Conservation (phyloP, 2,329 filamentous ascomycete genomes). For the Zasmidium citrigriseum region DNA sequence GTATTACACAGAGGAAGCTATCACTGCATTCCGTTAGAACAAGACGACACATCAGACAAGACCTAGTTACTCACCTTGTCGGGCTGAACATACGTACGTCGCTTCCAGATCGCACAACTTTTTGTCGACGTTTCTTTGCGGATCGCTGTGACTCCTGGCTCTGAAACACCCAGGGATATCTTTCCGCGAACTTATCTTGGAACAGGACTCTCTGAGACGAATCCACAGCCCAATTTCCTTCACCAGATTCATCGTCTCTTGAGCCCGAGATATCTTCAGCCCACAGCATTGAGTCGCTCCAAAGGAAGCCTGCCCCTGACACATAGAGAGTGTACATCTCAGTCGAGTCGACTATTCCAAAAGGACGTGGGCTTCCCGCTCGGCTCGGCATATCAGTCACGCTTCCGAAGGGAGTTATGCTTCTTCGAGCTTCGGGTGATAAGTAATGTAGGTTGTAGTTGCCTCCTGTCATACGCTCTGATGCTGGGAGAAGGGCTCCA, state of each 20-base stretch:
- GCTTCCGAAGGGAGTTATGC: constrained; percentile 1
- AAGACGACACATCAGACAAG: no score
- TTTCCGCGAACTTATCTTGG: background rate
- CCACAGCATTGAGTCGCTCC: constrained; percentile 3
- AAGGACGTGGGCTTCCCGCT: background rate
- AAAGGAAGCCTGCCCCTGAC: constrained; percentile 2
- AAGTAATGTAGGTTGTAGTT: constrained; percentile 2
- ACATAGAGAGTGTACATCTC: constrained; percentile 6
- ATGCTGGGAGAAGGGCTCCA: background rate
- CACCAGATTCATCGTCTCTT: background rate
- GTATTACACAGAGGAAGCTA: background rate
- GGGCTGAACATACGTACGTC: background rate
- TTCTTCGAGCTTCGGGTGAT: background rate
- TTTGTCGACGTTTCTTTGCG: background rate
- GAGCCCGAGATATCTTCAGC: background rate
- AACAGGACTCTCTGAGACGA: background rate
- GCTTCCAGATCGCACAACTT: background rate
- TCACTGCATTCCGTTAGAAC: no score
- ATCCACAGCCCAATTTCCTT: background rate
- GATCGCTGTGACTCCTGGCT: background rate
- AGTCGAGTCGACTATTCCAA: background rate
- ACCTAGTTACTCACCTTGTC: background rate
- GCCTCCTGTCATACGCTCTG: background rate
- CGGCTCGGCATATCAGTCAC: background rate
- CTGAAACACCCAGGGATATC: constrained; percentile 1